Evolutionary conservation across 768 basidiomycete species (phyloP), one percentile per base, ranked within the genome.

Genomic region (Pholiota microspora): DNA sequence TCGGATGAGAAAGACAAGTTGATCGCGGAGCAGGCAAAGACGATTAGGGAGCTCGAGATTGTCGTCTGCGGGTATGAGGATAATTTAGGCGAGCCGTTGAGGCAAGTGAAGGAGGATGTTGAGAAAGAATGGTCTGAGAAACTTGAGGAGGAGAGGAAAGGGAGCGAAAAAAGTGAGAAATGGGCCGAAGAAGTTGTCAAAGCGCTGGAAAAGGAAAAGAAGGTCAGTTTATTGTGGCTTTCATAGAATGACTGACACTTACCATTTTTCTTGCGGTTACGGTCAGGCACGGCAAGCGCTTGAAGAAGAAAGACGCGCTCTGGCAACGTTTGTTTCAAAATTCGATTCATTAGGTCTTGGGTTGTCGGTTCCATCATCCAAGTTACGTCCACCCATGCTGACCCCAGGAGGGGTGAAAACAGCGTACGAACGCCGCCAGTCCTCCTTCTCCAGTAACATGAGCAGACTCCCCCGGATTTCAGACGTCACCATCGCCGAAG

Each of bases 181-280:
- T 92, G 89, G 86, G 88, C 85, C 0, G 76, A 77, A 12, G 90
- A 92, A 67, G 69, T 92, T 10, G 86, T 88, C 35, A 83, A 77
- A 57, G 83, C 88, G 61, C 71, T 93, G 31, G 91, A 92, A 61
- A 88, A 84, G 67, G 91, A 93, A 75, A 87, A 84, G 69, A 85
- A 81, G 76, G 80, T 83, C 46, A 13, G 77, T 60, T 9, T 31
- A 12, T 27, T 10, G 27, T 59, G 40, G 35, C 12, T 31, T 31
- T 58, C 16, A 46, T 8, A 8, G 8, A 2, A 21, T 7, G 2
- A 40, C 12, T 12, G n/a, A 31, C 13, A 29, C 16, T 53, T 42
- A 47, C 13, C 8, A 15, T 16, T 36, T 34, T 24, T 34, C 36
- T 15, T 51, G n/a, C 47, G 24, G 18, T 21, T 10, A 28, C 52